Conservation (phyloP, 2,329 filamentous ascomycete genomes). For the Thermoascus crustaceus region DNA sequence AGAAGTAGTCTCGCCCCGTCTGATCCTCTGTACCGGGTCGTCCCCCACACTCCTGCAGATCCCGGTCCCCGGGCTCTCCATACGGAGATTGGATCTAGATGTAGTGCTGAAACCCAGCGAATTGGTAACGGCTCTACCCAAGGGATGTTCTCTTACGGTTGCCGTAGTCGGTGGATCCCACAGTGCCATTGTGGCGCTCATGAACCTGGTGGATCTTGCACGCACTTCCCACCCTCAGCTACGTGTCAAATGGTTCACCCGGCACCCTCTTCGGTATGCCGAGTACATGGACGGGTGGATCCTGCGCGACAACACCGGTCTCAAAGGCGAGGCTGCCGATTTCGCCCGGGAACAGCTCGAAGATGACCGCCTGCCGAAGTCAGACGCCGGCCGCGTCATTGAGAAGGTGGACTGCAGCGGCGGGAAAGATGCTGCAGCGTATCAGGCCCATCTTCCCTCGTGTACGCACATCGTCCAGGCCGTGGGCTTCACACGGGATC, state of each 20-base stretch:
- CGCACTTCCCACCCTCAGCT: constrained; percentile 45
- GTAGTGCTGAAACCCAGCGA: constrained; percentile 46
- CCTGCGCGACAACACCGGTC: constrained; percentile 55
- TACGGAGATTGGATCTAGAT: constrained; percentile 47
- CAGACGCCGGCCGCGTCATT: constrained; percentile 41
- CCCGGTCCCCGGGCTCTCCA: constrained; percentile 31
- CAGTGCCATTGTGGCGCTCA: constrained; percentile 54
- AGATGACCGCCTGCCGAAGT: constrained; percentile 38
- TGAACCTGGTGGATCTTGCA: constrained; percentile 51
- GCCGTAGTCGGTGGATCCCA: constrained; percentile 56
- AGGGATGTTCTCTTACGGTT: constrained; percentile 33
- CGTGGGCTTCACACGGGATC: constrained; percentile 48
- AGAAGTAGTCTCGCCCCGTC: constrained; percentile 32
- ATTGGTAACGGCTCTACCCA: constrained; percentile 36
- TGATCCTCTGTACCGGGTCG: constrained; percentile 55
- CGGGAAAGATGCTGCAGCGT: constrained; percentile 38
- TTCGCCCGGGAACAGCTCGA: constrained; percentile 55
- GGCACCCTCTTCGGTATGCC: constrained; percentile 54
- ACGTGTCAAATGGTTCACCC: constrained; percentile 54
- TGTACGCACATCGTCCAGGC: constrained; percentile 52
- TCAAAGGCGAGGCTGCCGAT: constrained; percentile 53
- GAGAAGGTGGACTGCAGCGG: constrained; percentile 39
- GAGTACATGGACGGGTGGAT: constrained; percentile 57
- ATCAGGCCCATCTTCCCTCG: constrained; percentile 38
- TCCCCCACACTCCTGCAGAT: constrained; percentile 40